Evolutionary conservation across 2,329 filamentous ascomycete genomes (phyloP).

Genomic region (Alternaria dauci): DNA sequence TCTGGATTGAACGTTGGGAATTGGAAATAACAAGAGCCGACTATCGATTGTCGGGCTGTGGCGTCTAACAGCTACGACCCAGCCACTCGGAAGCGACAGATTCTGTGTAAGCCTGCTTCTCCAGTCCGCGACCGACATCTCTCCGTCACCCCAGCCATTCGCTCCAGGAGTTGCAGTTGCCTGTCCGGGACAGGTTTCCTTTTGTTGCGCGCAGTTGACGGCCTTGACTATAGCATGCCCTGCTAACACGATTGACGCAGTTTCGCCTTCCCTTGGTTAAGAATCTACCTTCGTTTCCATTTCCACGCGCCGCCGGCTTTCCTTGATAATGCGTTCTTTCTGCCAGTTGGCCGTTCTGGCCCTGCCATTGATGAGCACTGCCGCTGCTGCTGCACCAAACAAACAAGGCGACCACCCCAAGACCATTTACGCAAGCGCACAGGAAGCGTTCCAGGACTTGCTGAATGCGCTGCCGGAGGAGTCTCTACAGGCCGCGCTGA

Average conservation of each 20-base stretch:
- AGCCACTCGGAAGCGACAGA: slow-evolving; percentile 21
- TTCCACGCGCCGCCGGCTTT: neutral
- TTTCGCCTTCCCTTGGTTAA: slow-evolving; percentile 17
- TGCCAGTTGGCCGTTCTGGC: slow-evolving; percentile 39
- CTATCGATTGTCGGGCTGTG: slow-evolving; percentile 13
- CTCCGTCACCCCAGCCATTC: slow-evolving; percentile 9
- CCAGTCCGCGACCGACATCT: slow-evolving; percentile 11
- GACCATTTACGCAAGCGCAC: slow-evolving; percentile 43
- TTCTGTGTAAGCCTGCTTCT: slow-evolving; percentile 20
- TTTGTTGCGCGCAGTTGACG: slow-evolving; percentile 11
- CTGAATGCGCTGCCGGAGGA: slow-evolving; percentile 66
- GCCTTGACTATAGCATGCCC: slow-evolving; percentile 10
- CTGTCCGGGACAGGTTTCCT: slow-evolving; percentile 9
- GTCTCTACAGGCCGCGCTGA: slow-evolving; percentile 71
- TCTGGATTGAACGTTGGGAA: neutral
- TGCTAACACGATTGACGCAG: slow-evolving; percentile 33
- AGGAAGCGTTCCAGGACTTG: slow-evolving; percentile 62
- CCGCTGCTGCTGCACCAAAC: slow-evolving; percentile 32
- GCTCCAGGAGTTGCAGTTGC: slow-evolving; percentile 2
- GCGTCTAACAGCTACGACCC: slow-evolving; percentile 6
- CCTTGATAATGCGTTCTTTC: slow-evolving; percentile 44
- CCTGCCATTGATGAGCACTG: slow-evolving; percentile 40
- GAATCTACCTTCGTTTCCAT: slow-evolving; percentile 12
- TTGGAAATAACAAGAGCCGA: neutral
- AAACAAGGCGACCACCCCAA: slow-evolving; percentile 20